phyloP scores from a whole-genome alignment of 306 rosid species.

The Cucumis melo region DNA sequence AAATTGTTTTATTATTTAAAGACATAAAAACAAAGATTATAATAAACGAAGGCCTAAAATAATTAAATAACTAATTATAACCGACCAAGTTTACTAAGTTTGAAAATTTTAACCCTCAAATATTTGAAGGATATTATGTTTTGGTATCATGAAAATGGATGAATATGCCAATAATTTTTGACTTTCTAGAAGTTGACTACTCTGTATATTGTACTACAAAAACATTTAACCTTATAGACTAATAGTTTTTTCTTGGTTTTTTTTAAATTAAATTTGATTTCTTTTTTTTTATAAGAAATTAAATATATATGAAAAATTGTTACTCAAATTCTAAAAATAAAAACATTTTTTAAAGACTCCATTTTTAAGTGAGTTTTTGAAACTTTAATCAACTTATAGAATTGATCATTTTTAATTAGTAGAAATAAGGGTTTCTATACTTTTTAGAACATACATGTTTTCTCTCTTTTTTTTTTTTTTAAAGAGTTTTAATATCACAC shows the following conservation, averaged over 20 bases:
- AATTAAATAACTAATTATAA: background rate
- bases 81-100: background rate
- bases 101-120: background rate
- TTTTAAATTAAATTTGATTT: no score
- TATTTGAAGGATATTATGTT: background rate
- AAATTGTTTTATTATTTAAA: no score
- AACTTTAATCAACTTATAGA: no score
- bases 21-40: background rate
- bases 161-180: background rate
- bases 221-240: no score
- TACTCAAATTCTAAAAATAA: no score
- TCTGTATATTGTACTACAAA: no score
- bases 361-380: no score
- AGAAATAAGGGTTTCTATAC: background rate
- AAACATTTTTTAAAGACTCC: no score
- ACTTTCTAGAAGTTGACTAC: background rate
- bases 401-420: background rate
- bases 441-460: background rate
- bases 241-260: no score
- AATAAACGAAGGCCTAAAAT: background rate
- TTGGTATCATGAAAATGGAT: background rate
- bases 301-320: no score
- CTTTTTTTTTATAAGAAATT: no score
- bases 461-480: background rate
- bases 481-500: no score